These are phyloP conservation scores for Telopea speciosissima DNA, from an alignment of 177 flowering plant species.

Conservation along the genomic window DNA sequence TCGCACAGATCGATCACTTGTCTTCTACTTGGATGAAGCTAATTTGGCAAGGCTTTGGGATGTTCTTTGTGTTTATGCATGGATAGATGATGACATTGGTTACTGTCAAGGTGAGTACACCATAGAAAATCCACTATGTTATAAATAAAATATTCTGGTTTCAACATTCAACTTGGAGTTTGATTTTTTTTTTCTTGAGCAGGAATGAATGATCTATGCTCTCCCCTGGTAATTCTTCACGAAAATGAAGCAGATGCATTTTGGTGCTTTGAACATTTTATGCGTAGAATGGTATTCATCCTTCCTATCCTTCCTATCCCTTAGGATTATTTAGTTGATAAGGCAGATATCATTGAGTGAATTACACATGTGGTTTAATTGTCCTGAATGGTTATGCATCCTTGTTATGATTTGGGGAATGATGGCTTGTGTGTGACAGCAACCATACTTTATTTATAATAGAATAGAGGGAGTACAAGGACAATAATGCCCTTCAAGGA, in stretches of 20 bases:
- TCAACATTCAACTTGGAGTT: background rate
- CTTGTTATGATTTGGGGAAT: no score
- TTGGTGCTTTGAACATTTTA: constrained; percentile 92
- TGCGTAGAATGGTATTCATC: constrained; percentile 76
- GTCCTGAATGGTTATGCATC: background rate
- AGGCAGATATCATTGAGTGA: background rate
- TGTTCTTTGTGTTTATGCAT: constrained; percentile 74
- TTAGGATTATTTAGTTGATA: background rate
- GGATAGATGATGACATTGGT: constrained; percentile 78
- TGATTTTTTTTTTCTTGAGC: constrained; percentile 15
- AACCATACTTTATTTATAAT: no score
- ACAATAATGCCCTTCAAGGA: no score
- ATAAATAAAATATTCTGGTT: background rate
- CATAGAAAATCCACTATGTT: background rate
- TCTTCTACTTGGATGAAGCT: constrained; percentile 62
- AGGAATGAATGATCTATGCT: constrained; percentile 97
- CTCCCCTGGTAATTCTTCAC: constrained; percentile 76
- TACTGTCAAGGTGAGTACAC: constrained; percentile 70
- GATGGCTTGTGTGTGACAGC: no score
- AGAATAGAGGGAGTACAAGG: no score
- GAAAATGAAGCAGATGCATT: constrained; percentile 94
- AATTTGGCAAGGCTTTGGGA: constrained; percentile 88
- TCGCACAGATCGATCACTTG: constrained; percentile 83
- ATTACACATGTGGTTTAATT: background rate
- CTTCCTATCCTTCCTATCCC: background rate